A percentile compares a stretch with the other conserved stretches of the same genome.
Conservation (phyloP, 805 yeast species). For the Zygosaccharomyces pseudorouxii region DNA sequence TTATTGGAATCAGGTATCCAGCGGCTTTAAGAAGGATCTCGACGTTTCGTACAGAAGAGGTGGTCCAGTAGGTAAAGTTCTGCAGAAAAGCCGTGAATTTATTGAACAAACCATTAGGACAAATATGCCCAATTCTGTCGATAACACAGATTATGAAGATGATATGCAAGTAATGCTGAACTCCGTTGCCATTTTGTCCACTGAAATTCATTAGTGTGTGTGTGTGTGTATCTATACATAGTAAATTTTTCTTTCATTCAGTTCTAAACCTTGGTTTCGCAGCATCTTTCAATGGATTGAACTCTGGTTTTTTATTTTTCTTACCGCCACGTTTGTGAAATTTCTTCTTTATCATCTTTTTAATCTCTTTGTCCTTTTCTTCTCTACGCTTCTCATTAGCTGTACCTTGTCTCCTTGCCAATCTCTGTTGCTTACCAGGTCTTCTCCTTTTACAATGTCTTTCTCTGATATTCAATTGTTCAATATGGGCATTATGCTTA, state of each 20-base stretch:
- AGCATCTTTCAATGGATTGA: slow-evolving; percentile 22
- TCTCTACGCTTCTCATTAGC: slow-evolving; percentile 25
- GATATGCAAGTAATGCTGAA: slow-evolving; percentile 22
- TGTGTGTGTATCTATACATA: background rate
- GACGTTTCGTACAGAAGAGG: slow-evolving; percentile 33
- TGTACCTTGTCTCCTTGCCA: slow-evolving; percentile 25
- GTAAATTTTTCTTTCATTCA: slow-evolving; percentile 6
- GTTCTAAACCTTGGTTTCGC: slow-evolving; percentile 16
- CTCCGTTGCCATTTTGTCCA: slow-evolving; percentile 18
- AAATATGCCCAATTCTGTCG: slow-evolving; percentile 14
- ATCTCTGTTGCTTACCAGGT: slow-evolving; percentile 34
- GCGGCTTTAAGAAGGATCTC: slow-evolving; percentile 29
- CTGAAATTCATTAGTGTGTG: background rate
- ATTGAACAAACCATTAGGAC: slow-evolving; percentile 21
- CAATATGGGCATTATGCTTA: slow-evolving; percentile 20
- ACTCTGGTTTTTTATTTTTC: slow-evolving; percentile 29
- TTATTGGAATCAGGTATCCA: slow-evolving; percentile 28
- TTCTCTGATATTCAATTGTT: slow-evolving; percentile 10
- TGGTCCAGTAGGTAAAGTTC: slow-evolving; percentile 35
- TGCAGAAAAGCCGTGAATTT: slow-evolving; percentile 21
- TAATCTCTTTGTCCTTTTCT: slow-evolving; percentile 21
- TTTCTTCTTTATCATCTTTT: slow-evolving; percentile 30
- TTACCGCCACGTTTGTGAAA: slow-evolving; percentile 37
- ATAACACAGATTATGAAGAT: slow-evolving; percentile 15
- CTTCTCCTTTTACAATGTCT: slow-evolving; percentile 22